Conservation (phyloP, 345 rosid species). For the Camelina neglecta region DNA sequence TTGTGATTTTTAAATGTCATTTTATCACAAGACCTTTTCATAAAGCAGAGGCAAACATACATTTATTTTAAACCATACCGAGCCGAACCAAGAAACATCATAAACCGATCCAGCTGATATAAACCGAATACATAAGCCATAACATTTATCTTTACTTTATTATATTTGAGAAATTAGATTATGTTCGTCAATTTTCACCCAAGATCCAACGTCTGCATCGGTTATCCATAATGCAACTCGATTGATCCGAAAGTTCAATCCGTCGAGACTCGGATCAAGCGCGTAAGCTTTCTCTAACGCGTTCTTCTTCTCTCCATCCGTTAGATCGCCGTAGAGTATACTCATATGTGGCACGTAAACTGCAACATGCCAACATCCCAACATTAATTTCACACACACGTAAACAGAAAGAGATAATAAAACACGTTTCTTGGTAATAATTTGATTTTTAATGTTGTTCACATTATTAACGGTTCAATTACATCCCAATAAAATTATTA, state of each 20-base stretch:
- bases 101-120: not conserved
- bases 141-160: not conserved
- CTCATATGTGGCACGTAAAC: constrained; percentile 89
- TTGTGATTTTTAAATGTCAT: not conserved
- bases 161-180: constrained; percentile 42
- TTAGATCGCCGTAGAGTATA: constrained; percentile 69
- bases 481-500: not conserved
- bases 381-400: not conserved
- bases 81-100: not conserved
- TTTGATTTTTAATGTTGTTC: constrained; percentile 3
- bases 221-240: constrained; percentile 68
- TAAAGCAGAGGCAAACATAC: constrained; percentile 1
- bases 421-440: not conserved
- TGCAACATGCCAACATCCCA: constrained; percentile 36
- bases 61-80: not conserved
- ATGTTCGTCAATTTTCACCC: constrained; percentile 72
- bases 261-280: constrained; percentile 57
- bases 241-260: constrained; percentile 56
- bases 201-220: constrained; percentile 63
- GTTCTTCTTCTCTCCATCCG: constrained; percentile 67
- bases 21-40: constrained; percentile 5
- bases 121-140: not conserved
- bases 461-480: constrained; percentile 1
- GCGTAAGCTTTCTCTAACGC: constrained; percentile 60
- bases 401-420: not conserved